Conservation (phyloP, 1,284 basidiomycete genomes). For the Cerioporus squamosus region DNA sequence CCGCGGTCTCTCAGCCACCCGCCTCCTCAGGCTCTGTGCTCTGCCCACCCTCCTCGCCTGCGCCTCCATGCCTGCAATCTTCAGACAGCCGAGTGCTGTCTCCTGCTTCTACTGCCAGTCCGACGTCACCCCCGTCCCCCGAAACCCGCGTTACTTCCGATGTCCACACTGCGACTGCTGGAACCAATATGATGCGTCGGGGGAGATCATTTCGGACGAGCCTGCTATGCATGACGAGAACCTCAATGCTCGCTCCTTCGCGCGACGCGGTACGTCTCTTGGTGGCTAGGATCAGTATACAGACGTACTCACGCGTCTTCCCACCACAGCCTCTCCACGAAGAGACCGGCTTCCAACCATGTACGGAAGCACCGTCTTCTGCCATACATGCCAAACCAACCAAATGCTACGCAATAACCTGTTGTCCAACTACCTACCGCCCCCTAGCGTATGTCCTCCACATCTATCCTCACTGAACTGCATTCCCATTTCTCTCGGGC, state of each 20-base stretch:
- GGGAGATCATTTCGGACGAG: slow-evolving; percentile 80
- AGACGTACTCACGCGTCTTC: neutral
- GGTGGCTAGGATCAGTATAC: neutral
- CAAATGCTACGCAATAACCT: slow-evolving; percentile 86
- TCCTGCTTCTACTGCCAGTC: slow-evolving; percentile 76
- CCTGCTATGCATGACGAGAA: slow-evolving; percentile 86
- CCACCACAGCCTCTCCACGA: slow-evolving; percentile 60
- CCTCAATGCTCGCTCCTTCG: slow-evolving; percentile 74
- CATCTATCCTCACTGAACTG: neutral
- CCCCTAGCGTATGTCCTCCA: slow-evolving; percentile 53
- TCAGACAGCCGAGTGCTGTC: slow-evolving; percentile 36
- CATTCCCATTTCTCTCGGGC: slow-evolving; percentile 1
- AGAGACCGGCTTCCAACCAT: slow-evolving; percentile 67
- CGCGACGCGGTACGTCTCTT: slow-evolving; percentile 64
- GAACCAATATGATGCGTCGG: slow-evolving; percentile 72
- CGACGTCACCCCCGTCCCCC: slow-evolving; percentile 42
- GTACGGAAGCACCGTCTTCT: slow-evolving; percentile 71
- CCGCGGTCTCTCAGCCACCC: slow-evolving; percentile 11
- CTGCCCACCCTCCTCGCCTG: neutral
- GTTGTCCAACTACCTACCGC: slow-evolving; percentile 85
- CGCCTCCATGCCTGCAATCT: slow-evolving; percentile 34
- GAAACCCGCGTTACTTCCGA: slow-evolving; percentile 59
- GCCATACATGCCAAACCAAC: slow-evolving; percentile 88
- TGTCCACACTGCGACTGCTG: slow-evolving; percentile 72
- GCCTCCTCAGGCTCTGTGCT: too few relatives aligned